phyloP scores from a whole-genome alignment of 2,329 filamentous ascomycete species.

The Hymenoscyphus occultus region DNA sequence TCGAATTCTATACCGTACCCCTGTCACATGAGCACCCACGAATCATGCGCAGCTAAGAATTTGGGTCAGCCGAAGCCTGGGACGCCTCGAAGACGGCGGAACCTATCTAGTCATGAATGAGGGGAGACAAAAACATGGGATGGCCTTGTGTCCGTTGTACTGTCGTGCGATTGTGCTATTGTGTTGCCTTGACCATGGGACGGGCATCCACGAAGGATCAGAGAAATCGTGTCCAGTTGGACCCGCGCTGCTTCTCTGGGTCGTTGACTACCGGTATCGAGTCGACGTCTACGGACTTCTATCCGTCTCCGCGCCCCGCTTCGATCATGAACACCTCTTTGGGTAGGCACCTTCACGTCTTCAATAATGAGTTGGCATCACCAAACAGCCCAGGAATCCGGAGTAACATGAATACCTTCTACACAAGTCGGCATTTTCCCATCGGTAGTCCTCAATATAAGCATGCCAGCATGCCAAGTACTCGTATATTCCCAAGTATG shows the following conservation, averaged over 20 bases:
- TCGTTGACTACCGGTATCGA: neutral
- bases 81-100: neutral
- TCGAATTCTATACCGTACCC: neutral
- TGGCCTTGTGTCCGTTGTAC: neutral
- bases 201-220: neutral
- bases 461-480: conserved; percentile 1
- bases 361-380: neutral
- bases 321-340: neutral
- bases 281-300: neutral
- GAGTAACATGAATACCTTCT: neutral
- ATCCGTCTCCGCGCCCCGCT: neutral
- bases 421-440: neutral
- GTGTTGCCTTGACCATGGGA: neutral
- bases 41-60: neutral
- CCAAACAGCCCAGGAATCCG: neutral
- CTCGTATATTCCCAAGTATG: neutral
- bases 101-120: neutral
- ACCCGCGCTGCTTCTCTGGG: neutral
- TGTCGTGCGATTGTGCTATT: neutral
- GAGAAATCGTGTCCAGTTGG: neutral
- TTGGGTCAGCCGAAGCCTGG: neutral
- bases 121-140: neutral
- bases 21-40: neutral
- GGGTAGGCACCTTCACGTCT: neutral
- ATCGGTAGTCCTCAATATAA: neutral